These are phyloP conservation scores for Neoboletus brunneissimus DNA, from an alignment of 768 basidiomycete genomes.

Conservation along the genomic window DNA sequence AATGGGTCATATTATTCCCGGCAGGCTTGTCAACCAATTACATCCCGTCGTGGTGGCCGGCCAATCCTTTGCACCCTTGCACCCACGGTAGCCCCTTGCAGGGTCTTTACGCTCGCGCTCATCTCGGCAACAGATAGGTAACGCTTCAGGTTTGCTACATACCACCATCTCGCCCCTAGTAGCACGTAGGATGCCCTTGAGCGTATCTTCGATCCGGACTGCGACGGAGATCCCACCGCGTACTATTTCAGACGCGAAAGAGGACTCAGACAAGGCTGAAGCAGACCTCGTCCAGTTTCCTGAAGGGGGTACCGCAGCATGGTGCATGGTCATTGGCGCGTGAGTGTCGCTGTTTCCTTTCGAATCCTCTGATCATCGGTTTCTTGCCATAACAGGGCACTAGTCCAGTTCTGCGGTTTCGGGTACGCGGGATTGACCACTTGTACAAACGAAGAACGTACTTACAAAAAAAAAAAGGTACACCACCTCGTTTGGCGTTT, in stretches of 20 bases:
- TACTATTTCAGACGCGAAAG: constrained; percentile 1
- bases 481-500: constrained; percentile 39
- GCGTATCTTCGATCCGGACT: constrained; percentile 1
- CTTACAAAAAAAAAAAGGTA: constrained; percentile 27
- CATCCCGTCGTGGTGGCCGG: background rate
- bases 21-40: background rate
- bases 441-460: background rate
- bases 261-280: background rate
- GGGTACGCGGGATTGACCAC: constrained; percentile 19
- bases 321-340: constrained; percentile 27
- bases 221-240: background rate
- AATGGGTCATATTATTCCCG: background rate
- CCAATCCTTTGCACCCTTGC: background rate
- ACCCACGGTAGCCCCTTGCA: background rate
- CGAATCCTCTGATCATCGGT: background rate
- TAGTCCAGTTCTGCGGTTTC: constrained; percentile 35
- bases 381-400: constrained; percentile 16
- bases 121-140: background rate
- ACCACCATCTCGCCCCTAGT: background rate
- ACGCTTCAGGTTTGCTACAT: background rate
- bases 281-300: constrained; percentile 18
- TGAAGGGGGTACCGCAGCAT: constrained; percentile 30
- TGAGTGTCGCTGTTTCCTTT: constrained; percentile 4
- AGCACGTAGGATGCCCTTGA: constrained; percentile 6
- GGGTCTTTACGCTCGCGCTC: background rate